Evolutionary conservation across 768 basidiomycete genomes (phyloP), one percentile per base, ranked within the genome.

Genomic region (Podaxis sp.): DNA sequence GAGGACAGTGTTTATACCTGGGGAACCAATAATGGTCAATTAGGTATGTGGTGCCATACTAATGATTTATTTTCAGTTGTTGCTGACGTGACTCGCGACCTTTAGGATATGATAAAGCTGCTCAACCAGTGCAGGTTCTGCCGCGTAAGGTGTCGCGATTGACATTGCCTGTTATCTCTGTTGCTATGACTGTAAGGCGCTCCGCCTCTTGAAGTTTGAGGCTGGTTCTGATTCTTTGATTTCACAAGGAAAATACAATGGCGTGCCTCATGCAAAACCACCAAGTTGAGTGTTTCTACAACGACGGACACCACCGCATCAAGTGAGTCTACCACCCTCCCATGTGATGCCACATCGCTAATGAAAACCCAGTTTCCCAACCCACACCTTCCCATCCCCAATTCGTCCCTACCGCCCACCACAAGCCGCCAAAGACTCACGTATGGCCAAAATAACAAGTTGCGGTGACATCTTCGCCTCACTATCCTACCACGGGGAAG

Each of bases 21-120:
- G 95, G 97, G 97, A 0, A 92, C 89, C 26, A 97, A 98, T 73
- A 83, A 82, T 46, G 97, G 97, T 0, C 97, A 99, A 72, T 81
- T 99, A 3, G 96, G 95, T 87, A 64, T 58, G 81, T 69, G 26
- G 40, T 37, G 44, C n/a, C 15, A 28, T 41, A 10, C 30, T 33
- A 41, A 30, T 22, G 22, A 58, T 17, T 22, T 38, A 37, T 28
- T 20, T 26, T 36, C 8, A 17, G 22, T 33, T 41, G 8, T 36
- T 38, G 20, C 36, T 53, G 56, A 51, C 20, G 24, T 37, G 40
- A 8, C 11, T 62, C 22, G 22, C 17, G 48, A 7, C 33, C 66
- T 36, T 58, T 54, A 91, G 91, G 93, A 1, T 95, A 95, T 66
- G 90, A 93, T 65, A 90, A 85, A 70, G 74, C 76, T 15, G 78